Evolutionary conservation across 1,284 basidiomycete species (phyloP).

Genomic region (Ganoderma lucidum): DNA sequence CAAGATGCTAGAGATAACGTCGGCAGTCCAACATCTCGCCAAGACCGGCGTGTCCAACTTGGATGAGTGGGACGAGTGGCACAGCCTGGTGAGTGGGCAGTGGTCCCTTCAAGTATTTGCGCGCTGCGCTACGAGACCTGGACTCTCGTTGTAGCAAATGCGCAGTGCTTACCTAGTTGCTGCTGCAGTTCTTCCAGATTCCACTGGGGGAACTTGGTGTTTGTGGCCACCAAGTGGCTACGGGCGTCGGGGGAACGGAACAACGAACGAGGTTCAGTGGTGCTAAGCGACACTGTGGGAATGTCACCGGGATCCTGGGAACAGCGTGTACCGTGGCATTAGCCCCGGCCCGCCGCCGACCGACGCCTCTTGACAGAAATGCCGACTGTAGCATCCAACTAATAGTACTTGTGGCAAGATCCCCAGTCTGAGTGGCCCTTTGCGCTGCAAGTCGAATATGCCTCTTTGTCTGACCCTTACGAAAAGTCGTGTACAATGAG

Average conservation of each 20-base stretch:
- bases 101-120: no score
- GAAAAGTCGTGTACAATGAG: no score
- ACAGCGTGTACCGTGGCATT: neutral
- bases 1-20: neutral
- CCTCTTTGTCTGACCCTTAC: no score
- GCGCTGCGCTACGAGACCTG: neutral
- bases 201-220: neutral
- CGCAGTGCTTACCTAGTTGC: neutral
- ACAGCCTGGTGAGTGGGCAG: neutral
- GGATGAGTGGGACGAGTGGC: conserved; percentile 1
- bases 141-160: neutral
- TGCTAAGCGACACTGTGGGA: neutral
- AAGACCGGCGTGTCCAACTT: neutral
- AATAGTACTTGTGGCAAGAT: no score
- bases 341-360: neutral
- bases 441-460: no score
- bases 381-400: no score
- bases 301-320: neutral
- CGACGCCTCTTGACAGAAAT: no score
- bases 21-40: neutral
- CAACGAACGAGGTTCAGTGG: neutral
- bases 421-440: no score
- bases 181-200: neutral
- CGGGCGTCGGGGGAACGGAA: neutral
- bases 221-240: neutral